Percentiles rank a stretch among this genome's conserved stretches.
Conservation (phyloP, 805 yeast species). For the Teunomyces stri region DNA sequence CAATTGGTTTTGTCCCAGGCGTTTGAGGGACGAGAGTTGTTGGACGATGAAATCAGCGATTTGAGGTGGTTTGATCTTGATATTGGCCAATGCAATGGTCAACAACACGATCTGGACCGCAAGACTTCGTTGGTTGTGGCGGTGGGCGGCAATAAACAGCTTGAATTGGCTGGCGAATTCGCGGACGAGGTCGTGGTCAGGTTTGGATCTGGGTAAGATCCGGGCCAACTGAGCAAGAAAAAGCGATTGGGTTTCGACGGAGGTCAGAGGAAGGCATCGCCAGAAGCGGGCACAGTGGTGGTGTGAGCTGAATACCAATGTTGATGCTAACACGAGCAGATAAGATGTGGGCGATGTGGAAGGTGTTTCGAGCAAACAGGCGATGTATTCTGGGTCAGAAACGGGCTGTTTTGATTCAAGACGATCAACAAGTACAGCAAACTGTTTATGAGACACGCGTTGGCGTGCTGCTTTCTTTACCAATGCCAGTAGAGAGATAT, state of each 20-base stretch:
- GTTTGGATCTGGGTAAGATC: neutral
- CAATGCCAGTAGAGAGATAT: constrained; percentile 14
- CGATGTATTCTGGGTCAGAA: constrained; percentile 22
- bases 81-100: neutral
- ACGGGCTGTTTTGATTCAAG: constrained; percentile 20
- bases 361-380: constrained; percentile 21
- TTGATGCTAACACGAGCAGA: constrained; percentile 12
- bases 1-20: constrained; percentile 9
- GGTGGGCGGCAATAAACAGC: neutral
- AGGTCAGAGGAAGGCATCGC: neutral
- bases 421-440: constrained; percentile 27
- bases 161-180: neutral
- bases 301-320: neutral
- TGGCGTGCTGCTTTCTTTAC: constrained; percentile 19
- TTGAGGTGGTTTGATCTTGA: neutral
- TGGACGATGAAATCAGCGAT: neutral
- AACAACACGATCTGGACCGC: neutral
- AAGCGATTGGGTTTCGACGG: neutral
- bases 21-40: constrained; percentile 6
- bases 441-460: constrained; percentile 21
- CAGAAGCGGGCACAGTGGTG: neutral
- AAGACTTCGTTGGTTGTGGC: neutral
- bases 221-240: neutral
- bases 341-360: neutral
- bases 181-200: neutral